Evolutionary conservation across 1,284 basidiomycete genomes (phyloP).

Genomic region (Lignosus rhinocerotis): DNA sequence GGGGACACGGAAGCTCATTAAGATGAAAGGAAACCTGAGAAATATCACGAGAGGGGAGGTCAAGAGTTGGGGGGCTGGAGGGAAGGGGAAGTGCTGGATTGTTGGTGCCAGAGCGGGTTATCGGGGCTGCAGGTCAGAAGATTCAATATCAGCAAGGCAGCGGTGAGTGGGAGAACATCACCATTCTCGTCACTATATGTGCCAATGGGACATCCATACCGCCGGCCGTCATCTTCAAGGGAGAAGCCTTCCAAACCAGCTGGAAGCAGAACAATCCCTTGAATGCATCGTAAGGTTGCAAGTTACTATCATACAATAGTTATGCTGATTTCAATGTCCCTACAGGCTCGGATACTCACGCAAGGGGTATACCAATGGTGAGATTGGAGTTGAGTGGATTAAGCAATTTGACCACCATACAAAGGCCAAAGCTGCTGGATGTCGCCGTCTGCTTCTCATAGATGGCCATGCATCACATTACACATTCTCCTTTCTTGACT

Average conservation of each 20-base stretch:
- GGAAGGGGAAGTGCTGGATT: too few relatives aligned
- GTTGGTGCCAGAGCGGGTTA: conserved; percentile 8
- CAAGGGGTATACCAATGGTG: conserved; percentile 38
- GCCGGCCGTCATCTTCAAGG: conserved; percentile 40
- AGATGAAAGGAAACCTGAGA: too few relatives aligned
- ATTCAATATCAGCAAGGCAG: conserved; percentile 35
- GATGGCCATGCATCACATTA: conserved; percentile 48
- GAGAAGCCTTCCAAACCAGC: conserved; percentile 32
- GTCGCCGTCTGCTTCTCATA: conserved; percentile 35
- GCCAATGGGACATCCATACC: conserved; percentile 34
- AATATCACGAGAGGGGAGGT: too few relatives aligned
- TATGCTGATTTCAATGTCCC: background rate
- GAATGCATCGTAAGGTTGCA: conserved; percentile 36
- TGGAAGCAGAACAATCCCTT: conserved; percentile 42
- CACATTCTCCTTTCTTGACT: conserved; percentile 38
- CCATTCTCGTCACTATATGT: conserved; percentile 40
- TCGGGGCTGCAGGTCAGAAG: conserved; percentile 13
- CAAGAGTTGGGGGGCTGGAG: too few relatives aligned
- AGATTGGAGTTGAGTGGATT: conserved; percentile 39
- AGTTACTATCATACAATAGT: background rate
- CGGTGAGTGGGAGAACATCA: conserved; percentile 39
- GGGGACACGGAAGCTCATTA: too few relatives aligned
- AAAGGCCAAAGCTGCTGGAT: conserved; percentile 31
- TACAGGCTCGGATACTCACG: conserved; percentile 39
- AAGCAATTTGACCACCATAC: conserved; percentile 39